Evolutionary conservation across 1,139 yeast genomes (phyloP).

Genomic region (Meyerozyma elateridarum): DNA sequence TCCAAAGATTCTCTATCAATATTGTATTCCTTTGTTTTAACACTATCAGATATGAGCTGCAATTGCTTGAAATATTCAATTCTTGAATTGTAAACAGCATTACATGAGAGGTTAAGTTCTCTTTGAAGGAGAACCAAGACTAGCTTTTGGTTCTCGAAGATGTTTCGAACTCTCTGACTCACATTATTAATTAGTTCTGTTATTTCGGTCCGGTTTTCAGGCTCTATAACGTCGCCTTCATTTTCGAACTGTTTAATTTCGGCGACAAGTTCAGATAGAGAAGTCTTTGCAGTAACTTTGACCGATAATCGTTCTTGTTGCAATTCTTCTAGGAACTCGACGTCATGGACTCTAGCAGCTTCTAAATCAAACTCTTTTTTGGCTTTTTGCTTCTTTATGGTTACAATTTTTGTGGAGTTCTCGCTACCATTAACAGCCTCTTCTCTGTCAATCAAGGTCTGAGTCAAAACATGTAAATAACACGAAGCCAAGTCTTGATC

Average conservation of each 20-base stretch:
- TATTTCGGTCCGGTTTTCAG: conserved; percentile 7
- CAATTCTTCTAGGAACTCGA: conserved; percentile 23
- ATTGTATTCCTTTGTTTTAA: conserved; percentile 30
- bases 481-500: conserved; percentile 69
- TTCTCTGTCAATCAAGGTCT: conserved; percentile 52
- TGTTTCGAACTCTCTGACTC: conserved; percentile 19
- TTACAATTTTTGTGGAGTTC: conserved; percentile 18
- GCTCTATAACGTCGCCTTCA: conserved; percentile 16
- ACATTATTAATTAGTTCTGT: conserved; percentile 22
- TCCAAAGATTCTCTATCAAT: conserved; percentile 19
- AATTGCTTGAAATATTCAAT: conserved; percentile 78
- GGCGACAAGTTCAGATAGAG: conserved; percentile 30
- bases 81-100: conserved; percentile 69
- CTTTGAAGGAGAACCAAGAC: conserved; percentile 36
- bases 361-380: conserved; percentile 23
- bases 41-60: conserved; percentile 82
- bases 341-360: conserved; percentile 23
- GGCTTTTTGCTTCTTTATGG: conserved; percentile 22
- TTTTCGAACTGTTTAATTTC: conserved; percentile 20
- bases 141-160: conserved; percentile 40
- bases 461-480: conserved; percentile 58
- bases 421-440: conserved; percentile 26
- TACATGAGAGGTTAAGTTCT: conserved; percentile 49
- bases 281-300: conserved; percentile 25
- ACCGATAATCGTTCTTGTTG: conserved; percentile 25